A percentile compares a stretch with the other conserved stretches of the same genome.
Evolutionary conservation across 176 grass and related monocot genomes (phyloP).

Genomic region (Zizania latifolia): DNA sequence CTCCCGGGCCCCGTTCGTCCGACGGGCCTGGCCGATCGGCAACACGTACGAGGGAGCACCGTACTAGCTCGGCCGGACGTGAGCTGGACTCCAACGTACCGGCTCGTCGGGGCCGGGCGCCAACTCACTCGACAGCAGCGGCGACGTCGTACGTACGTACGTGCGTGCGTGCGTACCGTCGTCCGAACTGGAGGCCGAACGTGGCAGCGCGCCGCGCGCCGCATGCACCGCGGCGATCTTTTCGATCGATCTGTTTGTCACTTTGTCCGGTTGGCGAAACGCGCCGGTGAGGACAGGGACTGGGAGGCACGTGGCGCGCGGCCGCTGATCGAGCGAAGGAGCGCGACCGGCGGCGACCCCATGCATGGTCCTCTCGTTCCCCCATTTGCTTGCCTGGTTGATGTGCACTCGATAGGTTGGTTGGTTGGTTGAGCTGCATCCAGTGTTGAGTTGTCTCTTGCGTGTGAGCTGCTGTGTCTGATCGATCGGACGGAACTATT

Average conservation of each 20-base stretch:
- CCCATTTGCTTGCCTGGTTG: too few relatives aligned
- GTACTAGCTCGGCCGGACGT: not conserved
- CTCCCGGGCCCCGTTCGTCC: not conserved
- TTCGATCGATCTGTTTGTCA: too few relatives aligned
- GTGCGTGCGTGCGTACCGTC: not conserved
- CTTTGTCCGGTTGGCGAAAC: not conserved
- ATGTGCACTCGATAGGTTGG: too few relatives aligned
- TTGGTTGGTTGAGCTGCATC: too few relatives aligned
- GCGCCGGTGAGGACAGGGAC: not conserved
- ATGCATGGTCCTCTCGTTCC: too few relatives aligned
- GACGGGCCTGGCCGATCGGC: not conserved
- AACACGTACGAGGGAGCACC: not conserved
- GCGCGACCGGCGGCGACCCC: too few relatives aligned
- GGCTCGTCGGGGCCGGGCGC: not conserved
- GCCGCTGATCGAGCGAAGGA: not conserved
- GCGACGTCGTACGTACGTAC: not conserved
- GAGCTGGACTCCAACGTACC: conserved; percentile 35
- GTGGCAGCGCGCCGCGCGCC: too few relatives aligned
- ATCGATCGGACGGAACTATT: too few relatives aligned
- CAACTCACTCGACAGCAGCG: conserved; percentile 17
- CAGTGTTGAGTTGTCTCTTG: too few relatives aligned
- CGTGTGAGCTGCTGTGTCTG: too few relatives aligned
- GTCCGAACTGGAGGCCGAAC: not conserved
- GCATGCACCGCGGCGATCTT: too few relatives aligned
- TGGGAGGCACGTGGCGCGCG: not conserved